Evolutionary conservation across 1,284 basidiomycete species (phyloP).

Genomic region (Tilletia walkeri): DNA sequence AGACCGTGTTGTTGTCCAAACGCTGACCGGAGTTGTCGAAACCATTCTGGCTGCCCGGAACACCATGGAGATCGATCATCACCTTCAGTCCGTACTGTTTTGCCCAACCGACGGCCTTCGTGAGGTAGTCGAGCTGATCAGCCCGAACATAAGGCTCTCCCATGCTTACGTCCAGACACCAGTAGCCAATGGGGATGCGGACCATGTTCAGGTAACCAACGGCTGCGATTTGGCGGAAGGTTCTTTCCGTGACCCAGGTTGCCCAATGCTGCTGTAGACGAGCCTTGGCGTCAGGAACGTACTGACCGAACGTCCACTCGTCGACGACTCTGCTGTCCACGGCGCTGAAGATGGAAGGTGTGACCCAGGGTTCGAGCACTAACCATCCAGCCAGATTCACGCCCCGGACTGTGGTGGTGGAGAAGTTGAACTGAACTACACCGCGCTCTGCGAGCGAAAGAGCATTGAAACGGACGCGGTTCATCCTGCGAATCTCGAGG

Average conservation of each 20-base stretch:
- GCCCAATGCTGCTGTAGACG: conserved; percentile 66
- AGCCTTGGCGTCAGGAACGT: conserved; percentile 59
- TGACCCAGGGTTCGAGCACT: conserved; percentile 48
- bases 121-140: conserved; percentile 64
- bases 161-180: conserved; percentile 78
- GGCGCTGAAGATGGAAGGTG: conserved; percentile 60
- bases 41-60: conserved; percentile 59
- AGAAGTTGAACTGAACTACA: conserved; percentile 51
- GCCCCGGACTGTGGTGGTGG: conserved; percentile 24
- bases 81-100: conserved; percentile 72
- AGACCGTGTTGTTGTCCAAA: conserved; percentile 62
- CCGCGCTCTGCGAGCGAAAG: not conserved
- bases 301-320: conserved; percentile 79
- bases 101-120: conserved; percentile 74
- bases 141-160: conserved; percentile 84
- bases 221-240: conserved; percentile 70
- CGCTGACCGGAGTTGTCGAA: conserved; percentile 67
- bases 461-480: not conserved
- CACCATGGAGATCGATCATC: conserved; percentile 68
- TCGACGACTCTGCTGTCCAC: conserved; percentile 61
- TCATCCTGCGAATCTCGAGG: not conserved
- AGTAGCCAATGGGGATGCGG: conserved; percentile 81
- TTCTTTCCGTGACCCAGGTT: conserved; percentile 74
- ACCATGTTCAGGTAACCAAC: conserved; percentile 64
- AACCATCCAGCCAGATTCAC: conserved; percentile 54